phyloP scores from a whole-genome alignment of 192 early-diverging fungal genomes.

The Cetraspora pellucida region DNA sequence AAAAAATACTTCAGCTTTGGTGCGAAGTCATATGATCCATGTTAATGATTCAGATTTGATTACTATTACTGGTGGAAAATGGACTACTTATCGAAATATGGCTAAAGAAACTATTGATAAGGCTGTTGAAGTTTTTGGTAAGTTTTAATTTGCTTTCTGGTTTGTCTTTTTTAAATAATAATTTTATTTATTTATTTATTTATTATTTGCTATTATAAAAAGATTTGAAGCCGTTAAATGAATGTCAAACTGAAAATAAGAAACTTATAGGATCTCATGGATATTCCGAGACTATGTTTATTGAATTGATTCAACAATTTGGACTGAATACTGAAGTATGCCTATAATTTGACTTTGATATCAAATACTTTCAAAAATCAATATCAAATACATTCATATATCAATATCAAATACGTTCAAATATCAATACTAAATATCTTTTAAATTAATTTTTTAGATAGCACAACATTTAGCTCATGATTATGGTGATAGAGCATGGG shows the following conservation, averaged over 20 bases:
- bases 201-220: background rate
- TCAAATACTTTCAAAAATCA: too few relatives aligned
- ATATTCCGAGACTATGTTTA: slow-evolving; percentile 92
- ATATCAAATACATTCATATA: too few relatives aligned
- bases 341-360: background rate
- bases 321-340: slow-evolving; percentile 82
- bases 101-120: slow-evolving; percentile 91
- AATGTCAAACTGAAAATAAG: slow-evolving; percentile 76
- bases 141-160: background rate
- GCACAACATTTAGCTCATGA: slow-evolving; percentile 87
- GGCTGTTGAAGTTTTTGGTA: slow-evolving; percentile 74
- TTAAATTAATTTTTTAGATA: slow-evolving; percentile 42
- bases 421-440: too few relatives aligned
- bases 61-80: slow-evolving; percentile 97
- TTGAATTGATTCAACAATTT: slow-evolving; percentile 94
- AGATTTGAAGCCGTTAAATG: slow-evolving; percentile 64
- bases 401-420: too few relatives aligned
- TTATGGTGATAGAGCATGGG: slow-evolving; percentile 95
- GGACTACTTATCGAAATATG: slow-evolving; percentile 98
- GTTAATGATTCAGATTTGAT: slow-evolving; percentile 77
- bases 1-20: slow-evolving; percentile 88
- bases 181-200: too few relatives aligned
- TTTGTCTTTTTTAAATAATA: too few relatives aligned
- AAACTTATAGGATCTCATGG: slow-evolving; percentile 85
- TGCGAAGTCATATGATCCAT: slow-evolving; percentile 98